phyloP scores from a whole-genome alignment of 257 asterid species.

The Dorcoceras hygrometricum region DNA sequence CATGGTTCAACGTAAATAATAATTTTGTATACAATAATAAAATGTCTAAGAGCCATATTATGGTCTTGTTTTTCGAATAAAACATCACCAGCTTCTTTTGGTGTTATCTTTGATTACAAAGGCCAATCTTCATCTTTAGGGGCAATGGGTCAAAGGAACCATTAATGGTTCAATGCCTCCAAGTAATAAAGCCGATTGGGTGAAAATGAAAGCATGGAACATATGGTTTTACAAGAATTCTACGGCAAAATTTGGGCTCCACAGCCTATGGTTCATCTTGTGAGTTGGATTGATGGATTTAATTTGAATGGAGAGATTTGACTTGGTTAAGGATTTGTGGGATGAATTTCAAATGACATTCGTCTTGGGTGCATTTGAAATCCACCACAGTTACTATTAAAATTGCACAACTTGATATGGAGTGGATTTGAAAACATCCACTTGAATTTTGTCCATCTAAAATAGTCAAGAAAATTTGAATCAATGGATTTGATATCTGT shows the following conservation, averaged over 20 bases:
- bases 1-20: background rate
- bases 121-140: background rate
- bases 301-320: too few species aligned
- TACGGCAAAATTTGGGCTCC: background rate
- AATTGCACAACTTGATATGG: too few species aligned
- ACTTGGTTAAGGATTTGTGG: too few species aligned
- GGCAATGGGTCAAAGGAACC: background rate
- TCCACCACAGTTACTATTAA: too few species aligned
- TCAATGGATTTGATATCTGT: too few species aligned
- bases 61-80: background rate
- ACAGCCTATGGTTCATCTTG: background rate
- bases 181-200: background rate
- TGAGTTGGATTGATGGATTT: too few species aligned
- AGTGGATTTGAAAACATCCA: too few species aligned
- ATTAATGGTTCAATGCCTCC: background rate
- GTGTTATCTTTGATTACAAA: background rate
- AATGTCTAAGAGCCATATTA: background rate
- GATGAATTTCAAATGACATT: too few species aligned
- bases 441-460: too few species aligned
- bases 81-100: background rate
- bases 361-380: too few species aligned
- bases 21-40: too few species aligned
- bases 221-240: background rate
- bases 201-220: background rate
- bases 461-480: too few species aligned